These are phyloP conservation scores for Monosporascus sp. DNA, from an alignment of 2,329 filamentous ascomycete genomes.

Conservation along the genomic window DNA sequence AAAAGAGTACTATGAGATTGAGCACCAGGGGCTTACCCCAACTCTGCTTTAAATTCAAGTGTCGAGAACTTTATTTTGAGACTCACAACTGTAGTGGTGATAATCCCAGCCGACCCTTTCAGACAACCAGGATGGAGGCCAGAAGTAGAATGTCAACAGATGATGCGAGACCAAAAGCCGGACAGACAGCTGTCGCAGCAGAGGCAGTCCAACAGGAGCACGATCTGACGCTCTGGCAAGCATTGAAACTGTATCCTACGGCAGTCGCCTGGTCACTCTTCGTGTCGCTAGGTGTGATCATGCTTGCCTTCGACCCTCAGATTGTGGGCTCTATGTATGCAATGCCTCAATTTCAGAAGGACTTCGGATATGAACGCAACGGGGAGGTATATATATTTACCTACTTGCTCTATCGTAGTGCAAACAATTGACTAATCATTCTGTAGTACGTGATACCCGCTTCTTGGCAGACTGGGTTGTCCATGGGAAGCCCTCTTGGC, in stretches of 20 bases:
- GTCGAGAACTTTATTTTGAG: neutral
- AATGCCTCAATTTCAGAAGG: conserved; percentile 28
- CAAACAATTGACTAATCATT: neutral
- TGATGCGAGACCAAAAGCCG: conserved; percentile 10
- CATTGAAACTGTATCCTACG: conserved; percentile 37
- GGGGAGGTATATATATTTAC: conserved; percentile 20
- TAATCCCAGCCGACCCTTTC: neutral
- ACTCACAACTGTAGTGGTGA: neutral
- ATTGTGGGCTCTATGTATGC: conserved; percentile 56
- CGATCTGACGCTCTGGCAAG: conserved; percentile 33
- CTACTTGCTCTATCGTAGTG: neutral
- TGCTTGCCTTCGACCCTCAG: conserved; percentile 60
- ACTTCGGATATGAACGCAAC: conserved; percentile 24
- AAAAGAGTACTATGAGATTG: too few species aligned
- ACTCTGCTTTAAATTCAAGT: neutral
- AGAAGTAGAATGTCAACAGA: neutral
- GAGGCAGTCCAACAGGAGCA: conserved; percentile 36
- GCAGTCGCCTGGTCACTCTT: conserved; percentile 51
- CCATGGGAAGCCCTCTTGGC: conserved; percentile 50
- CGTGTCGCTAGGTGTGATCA: conserved; percentile 55
- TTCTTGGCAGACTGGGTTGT: conserved; percentile 41
- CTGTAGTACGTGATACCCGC: conserved; percentile 26
- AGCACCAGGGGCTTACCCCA: too few species aligned
- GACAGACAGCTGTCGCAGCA: conserved; percentile 11
- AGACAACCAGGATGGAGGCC: neutral